Percentiles rank a stretch among this genome's conserved stretches.
Evolutionary conservation across 768 basidiomycete genomes (phyloP).

Genomic region (Leccinellum albellum): DNA sequence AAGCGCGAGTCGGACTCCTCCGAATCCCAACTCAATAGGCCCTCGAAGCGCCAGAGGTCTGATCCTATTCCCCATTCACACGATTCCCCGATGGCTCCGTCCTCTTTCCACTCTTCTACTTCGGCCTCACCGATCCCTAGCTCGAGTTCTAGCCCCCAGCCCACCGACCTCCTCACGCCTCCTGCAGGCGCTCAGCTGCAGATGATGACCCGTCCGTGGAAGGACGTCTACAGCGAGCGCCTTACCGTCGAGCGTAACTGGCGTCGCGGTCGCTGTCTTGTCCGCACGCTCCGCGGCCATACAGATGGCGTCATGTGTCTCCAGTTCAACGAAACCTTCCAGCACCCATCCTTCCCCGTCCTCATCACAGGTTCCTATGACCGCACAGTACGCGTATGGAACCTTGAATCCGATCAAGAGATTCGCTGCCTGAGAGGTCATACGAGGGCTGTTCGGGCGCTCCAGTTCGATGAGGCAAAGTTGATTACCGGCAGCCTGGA

Average conservation of each 20-base stretch:
- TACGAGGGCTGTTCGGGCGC: constrained; percentile 82
- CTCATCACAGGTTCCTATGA: constrained; percentile 98
- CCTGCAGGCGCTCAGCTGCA: constrained; percentile 27
- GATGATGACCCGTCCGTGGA: constrained; percentile 86
- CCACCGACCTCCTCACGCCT: constrained; percentile 27
- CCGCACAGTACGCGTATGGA: constrained; percentile 92
- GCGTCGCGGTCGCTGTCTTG: constrained; percentile 86
- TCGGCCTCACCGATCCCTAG: constrained; percentile 7
- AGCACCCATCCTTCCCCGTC: constrained; percentile 83
- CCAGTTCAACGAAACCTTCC: constrained; percentile 84
- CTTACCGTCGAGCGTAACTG: constrained; percentile 95
- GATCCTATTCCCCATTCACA: background rate
- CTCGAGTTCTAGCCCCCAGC: constrained; percentile 4
- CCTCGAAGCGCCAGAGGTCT: constrained; percentile 49
- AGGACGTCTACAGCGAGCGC: constrained; percentile 97
- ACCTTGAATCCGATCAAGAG: constrained; percentile 85
- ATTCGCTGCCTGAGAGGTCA: constrained; percentile 86
- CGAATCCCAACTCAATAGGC: constrained; percentile 29
- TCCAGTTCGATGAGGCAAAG: constrained; percentile 95
- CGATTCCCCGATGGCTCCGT: background rate
- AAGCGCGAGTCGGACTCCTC: constrained; percentile 42
- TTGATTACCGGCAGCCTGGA: constrained; percentile 98
- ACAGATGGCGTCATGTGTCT: constrained; percentile 97
- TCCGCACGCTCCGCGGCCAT: constrained; percentile 86
- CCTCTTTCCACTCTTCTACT: constrained; percentile 15